A percentile compares a stretch with the other conserved stretches of the same genome.
Evolutionary conservation across 208 protist genomes (phyloP).

Genomic region (Trypanosoma grayi): DNA sequence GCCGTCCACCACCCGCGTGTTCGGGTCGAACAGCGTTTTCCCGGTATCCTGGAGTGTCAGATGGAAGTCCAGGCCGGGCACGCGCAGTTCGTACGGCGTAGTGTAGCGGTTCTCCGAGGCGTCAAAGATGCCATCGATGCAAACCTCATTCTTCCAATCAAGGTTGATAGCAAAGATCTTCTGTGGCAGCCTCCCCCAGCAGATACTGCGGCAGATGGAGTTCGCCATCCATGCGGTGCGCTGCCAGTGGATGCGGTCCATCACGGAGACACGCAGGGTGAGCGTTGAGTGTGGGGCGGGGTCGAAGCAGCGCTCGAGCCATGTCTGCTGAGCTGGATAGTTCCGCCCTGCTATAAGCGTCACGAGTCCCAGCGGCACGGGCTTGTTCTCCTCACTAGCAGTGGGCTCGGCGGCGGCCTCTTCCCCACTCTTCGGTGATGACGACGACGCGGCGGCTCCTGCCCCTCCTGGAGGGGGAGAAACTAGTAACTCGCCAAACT

Average conservation of each 20-base stretch:
- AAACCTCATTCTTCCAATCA: constrained; percentile 57
- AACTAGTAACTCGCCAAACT: constrained; percentile 69
- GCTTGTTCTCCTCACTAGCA: constrained; percentile 13
- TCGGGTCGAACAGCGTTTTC: constrained; percentile 48
- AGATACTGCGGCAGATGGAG: constrained; percentile 69
- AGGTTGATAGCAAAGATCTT: constrained; percentile 78
- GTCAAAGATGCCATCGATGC: constrained; percentile 60
- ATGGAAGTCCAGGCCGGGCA: constrained; percentile 59
- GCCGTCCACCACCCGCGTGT: constrained; percentile 56
- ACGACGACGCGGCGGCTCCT: constrained; percentile 2
- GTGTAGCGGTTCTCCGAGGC: constrained; percentile 35
- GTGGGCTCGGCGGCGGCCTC: not conserved
- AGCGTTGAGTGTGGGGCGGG: constrained; percentile 74
- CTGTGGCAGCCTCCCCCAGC: constrained; percentile 74
- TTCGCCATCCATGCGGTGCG: constrained; percentile 73
- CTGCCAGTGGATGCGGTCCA: constrained; percentile 86
- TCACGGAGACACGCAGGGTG: constrained; percentile 63
- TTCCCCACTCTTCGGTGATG: not conserved
- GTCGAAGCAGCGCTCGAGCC: constrained; percentile 53
- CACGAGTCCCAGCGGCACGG: constrained; percentile 69
- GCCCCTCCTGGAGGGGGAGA: constrained; percentile 1
- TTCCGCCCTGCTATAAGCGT: constrained; percentile 76
- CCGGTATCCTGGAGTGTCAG: constrained; percentile 63
- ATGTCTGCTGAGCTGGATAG: constrained; percentile 49
- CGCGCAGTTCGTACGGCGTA: constrained; percentile 43